Evolutionary conservation across 2,329 filamentous ascomycete species (phyloP), one percentile per base, ranked within the genome.

Genomic region (Aspergillus udagawae): DNA sequence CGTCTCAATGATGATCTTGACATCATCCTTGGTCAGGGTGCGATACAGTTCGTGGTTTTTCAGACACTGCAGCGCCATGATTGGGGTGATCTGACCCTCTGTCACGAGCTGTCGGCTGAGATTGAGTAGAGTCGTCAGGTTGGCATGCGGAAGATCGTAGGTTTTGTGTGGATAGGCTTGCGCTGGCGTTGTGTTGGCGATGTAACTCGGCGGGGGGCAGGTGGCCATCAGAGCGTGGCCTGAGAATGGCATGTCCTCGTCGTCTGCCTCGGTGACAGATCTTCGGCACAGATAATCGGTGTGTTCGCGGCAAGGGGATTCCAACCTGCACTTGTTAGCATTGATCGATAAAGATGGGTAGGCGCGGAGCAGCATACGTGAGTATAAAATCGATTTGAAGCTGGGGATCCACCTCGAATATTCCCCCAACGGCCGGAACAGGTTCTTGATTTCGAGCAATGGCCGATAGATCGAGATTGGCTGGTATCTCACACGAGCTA

Each of bases 181-280:
- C 51, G 81, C 76, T 49, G 67, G 62, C 1, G 83, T 82, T 32
- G 81, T 79, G 48, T 77, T 77, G 57, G 78, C 75, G 64, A 87
- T 81, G 66, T 86, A 83, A 57, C 79, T 82, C 53, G 86, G 84
- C 4, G 92, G 91, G 49, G 93, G 92, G 70, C 91, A 96, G 17
- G 89, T 90, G 17, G 91, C 90, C 93, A 97, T 97, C 64, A 97
- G 80, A 4, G 91, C 92, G 73, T 99, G 94, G 44, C 93, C 94
- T 63, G 90, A 93, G 45, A 90, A 75, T 1, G 72, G 70, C 68
- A 74, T 81, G 57, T 88, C 85, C 63, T 83, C 83, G 62, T 88
- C 87, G 53, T 83, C 79, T 55, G 85, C 73, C 63, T 83, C 77
- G 51, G 78, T 75, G 60, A 79, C 58, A 53, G 78, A 74, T 77